Evolutionary conservation across 2,329 filamentous ascomycete genomes (phyloP), one percentile per base, ranked within the genome.

Genomic region (Aureobasidium sp.): DNA sequence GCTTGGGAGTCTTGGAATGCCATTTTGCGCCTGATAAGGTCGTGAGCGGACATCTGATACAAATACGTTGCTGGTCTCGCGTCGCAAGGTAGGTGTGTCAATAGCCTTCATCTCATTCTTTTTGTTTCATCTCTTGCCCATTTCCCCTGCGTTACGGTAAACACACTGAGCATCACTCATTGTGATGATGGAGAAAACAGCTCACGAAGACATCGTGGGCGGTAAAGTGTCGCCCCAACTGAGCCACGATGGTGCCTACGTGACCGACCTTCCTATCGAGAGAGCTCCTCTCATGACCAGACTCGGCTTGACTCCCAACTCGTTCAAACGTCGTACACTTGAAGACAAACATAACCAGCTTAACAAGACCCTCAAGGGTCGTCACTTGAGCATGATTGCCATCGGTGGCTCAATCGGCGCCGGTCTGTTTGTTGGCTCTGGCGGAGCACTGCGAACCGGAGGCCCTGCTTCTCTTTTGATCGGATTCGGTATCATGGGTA

Each of bases 401-500:
- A 72, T 72, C 63, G 70, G 70, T 46, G 70, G 68, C 5, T 68
- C 68, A 26, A 80, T 82, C 60, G 80, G 81, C 57, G 82, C 80
- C 37, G 81, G 81, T 70, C 73, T 83, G 5, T 84, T 83, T 68
- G 80, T 83, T 57, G 78, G 79, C 57, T 78, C 77, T 51, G 81
- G 81, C 47, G 69, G 73, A 42, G 77, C 79, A 6, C 73, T 83
- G 44, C 72, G 76, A 15, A 77, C 70, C 3, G 79, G 78, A 69
- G 81, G 81, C 37, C 81, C 80, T 34, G 75, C 74, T 26, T 76
- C 78, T 52, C 64, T 73, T 7, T 61, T 73, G 29, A 68, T 72
- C 51, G 66, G 62, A 56, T 72, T 71, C 50, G 64, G 63, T 42
- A 67, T 72, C 63, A 72, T 71, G 55, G 71, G 71, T 66, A 47